Base-by-base conservation (phyloP, 202 grass and related monocot species). In the Eragrostis tef region DNA sequence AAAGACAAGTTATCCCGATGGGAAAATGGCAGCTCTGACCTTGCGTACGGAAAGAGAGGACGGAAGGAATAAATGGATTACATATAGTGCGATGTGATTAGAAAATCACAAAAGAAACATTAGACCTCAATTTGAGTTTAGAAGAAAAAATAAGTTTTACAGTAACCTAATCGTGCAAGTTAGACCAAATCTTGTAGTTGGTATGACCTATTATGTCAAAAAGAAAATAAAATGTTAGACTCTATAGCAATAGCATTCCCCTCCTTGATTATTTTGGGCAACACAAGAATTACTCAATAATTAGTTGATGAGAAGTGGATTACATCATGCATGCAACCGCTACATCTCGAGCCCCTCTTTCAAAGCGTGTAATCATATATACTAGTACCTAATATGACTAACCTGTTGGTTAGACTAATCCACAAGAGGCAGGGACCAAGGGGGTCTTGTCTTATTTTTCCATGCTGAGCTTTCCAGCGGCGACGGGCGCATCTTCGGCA, bases 291-390 rank as follows among this genome's bases (percentile, higher is more conserved):
- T 19, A 47, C 59, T 57, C 12, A 65, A 17, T 16, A 47, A 21
- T 19, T 27, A 71, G 82, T 77, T 66, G 82, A 78, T 81, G 47
- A 51, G 9, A 77, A 85, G 64, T 24, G 47, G n/a, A 34, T 70
- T 61, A 66, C 77, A 67, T 41, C 46, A 76, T 81, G 87, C 45
- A 76, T 80, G 82, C n/a, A 85, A 41, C 64, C 21, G 64, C 70
- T 57, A 64, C 77, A 61, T 57, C 51, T 84, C 71, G 54, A 85
- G 71, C 44, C 81, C 45, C 65, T 71, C 77, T 71, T 75, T 75
- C 54, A 85, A 44, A 49, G 36, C n/a, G 47, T 34, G 34, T 12
- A 42, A 65, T 80, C 36, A 75, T 44, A 56, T 21, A 47, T 2
- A 58, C 16, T 11, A 16, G 42, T 17, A 75, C 31, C 7, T 73